Conservation (phyloP, 1,284 basidiomycete genomes). For the Sparassis latifolia region DNA sequence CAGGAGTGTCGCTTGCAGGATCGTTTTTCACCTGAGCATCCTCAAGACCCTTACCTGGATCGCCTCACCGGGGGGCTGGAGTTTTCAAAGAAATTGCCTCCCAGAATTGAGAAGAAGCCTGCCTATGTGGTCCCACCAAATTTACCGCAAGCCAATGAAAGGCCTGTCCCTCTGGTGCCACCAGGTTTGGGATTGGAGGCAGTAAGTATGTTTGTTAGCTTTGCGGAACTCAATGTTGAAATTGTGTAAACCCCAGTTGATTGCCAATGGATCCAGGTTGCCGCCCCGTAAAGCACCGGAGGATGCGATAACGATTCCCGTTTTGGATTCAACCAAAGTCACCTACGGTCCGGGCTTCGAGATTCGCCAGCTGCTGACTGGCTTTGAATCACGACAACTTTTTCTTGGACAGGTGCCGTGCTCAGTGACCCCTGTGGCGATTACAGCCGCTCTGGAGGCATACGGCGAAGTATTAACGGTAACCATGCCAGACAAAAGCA, state of each 20-base stretch:
- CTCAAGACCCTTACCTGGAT: neutral
- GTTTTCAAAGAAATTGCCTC: neutral
- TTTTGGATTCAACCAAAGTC: slow-evolving; percentile 26
- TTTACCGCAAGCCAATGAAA: no score
- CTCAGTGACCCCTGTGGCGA: slow-evolving; percentile 3
- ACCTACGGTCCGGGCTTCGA: slow-evolving; percentile 34
- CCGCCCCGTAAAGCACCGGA: slow-evolving; percentile 1
- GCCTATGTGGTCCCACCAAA: no score
- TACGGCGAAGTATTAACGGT: slow-evolving; percentile 45
- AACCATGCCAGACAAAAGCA: slow-evolving; percentile 21
- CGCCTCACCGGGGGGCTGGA: neutral
- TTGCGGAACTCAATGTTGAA: neutral
- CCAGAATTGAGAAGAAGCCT: no score
- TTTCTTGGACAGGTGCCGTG: slow-evolving; percentile 27
- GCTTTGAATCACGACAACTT: slow-evolving; percentile 39
- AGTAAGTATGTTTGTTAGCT: slow-evolving; percentile 9
- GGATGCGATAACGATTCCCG: slow-evolving; percentile 11
- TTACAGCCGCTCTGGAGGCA: slow-evolving; percentile 14
- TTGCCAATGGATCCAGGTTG: neutral
- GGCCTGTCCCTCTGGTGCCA: slow-evolving; percentile 16
- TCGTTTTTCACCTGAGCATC: neutral
- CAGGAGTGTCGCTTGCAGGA: neutral
- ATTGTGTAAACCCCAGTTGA: neutral
- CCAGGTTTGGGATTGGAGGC: slow-evolving; percentile 22
- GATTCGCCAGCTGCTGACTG: slow-evolving; percentile 31